Base-by-base conservation (phyloP, 305 asterid genomes). In the Euphrasia arctica region DNA sequence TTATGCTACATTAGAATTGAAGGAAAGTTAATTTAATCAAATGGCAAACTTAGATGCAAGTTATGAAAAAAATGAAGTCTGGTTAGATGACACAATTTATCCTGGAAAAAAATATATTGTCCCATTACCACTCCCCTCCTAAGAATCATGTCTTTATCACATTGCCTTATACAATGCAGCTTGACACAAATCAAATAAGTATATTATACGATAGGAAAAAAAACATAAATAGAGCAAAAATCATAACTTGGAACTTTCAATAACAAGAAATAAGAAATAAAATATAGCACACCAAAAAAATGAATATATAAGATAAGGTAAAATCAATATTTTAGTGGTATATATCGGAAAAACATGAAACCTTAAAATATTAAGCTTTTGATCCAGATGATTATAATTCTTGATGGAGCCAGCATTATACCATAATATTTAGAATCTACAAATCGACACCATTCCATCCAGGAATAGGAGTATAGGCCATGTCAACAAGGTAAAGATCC, bases 1-100 rank as follows among this genome's bases (percentile, higher is more conserved):
- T 51, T 48, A 70, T 34, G 60, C 58, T 57, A 62, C 57, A 18
- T 41, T 27, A 42, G 43, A 64, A 31, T 49, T 41, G 5, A 28
- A 63, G 60, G 60, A 63, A 58, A 51, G 36, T 51, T 60, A 34
- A 54, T 56, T 45, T 59, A 39, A 39, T 39, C 45, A 7, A 66
- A 61, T 61, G 50, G 61, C 58, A 27, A 0, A 29, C 57, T 36
- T 29, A 6, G 32, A 28, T 13, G 9, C 32, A 63, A 62, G 52
- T 60, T 32, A 9, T 18, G 52, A 15, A 64, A 36, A n/a, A 10
- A 50, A 50, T 32, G 36, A 32, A 32, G 36, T 32, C 36, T 32
- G 36, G 36, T 32, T 32, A 32, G 34, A 31, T 31, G 34, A 31
- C 34, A 6, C 36, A 32, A 32, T 32, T 32, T 43, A 43, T 43